Evolutionary conservation across 1,284 basidiomycete species (phyloP).

Genomic region (Trichosporon sp.): DNA sequence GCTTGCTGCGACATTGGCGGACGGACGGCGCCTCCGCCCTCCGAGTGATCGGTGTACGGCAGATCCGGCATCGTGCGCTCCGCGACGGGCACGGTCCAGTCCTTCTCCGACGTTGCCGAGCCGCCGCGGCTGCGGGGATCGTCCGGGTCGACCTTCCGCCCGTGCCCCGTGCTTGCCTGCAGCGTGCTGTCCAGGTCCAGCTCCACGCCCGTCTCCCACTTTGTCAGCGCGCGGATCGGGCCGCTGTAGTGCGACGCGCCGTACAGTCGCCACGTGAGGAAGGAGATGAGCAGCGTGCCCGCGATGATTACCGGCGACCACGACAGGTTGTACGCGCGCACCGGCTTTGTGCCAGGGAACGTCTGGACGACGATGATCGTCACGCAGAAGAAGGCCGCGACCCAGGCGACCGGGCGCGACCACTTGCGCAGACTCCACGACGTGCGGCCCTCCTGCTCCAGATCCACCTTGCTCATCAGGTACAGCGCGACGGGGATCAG

Average conservation of each 20-base stretch:
- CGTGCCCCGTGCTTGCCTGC: constrained; percentile 4
- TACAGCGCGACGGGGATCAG: constrained; percentile 37
- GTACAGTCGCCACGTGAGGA: constrained; percentile 26
- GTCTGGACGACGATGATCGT: constrained; percentile 33
- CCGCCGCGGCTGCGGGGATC: neutral
- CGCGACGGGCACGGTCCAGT: neutral
- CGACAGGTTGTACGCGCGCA: constrained; percentile 33
- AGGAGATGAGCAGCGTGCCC: constrained; percentile 33
- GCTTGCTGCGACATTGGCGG: too few relatives aligned
- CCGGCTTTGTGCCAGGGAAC: constrained; percentile 34
- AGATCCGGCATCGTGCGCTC: neutral
- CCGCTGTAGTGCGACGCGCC: constrained; percentile 39
- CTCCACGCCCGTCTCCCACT: constrained; percentile 47
- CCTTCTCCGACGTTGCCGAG: neutral
- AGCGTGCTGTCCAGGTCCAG: constrained; percentile 36
- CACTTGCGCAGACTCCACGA: constrained; percentile 39
- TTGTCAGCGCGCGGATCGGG: constrained; percentile 45
- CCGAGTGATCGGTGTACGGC: neutral
- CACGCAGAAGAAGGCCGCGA: constrained; percentile 31
- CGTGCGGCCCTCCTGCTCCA: constrained; percentile 41
- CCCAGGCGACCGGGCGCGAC: constrained; percentile 35
- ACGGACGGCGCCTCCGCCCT: neutral
- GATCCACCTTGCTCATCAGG: constrained; percentile 36
- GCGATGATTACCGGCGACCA: constrained; percentile 42
- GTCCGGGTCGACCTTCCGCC: neutral